These are phyloP conservation scores for Ascocoryne sarcoides DNA, from an alignment of 2,329 filamentous ascomycete genomes.

Conservation along the genomic window DNA sequence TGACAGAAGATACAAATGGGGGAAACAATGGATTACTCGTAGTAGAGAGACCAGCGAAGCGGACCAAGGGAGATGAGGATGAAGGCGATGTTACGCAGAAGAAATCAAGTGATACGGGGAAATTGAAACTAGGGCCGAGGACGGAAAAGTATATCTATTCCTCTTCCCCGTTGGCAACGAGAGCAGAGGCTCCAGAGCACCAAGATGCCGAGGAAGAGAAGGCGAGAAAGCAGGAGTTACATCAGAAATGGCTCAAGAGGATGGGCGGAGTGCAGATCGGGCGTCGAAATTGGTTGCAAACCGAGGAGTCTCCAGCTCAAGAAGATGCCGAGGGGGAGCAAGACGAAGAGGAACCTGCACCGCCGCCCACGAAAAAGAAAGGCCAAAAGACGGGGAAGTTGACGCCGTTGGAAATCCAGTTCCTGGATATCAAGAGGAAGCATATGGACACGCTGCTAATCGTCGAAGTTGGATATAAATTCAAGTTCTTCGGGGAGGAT, in stretches of 20 bases:
- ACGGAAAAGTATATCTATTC: constrained; percentile 46
- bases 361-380: constrained; percentile 55
- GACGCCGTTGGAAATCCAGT: constrained; percentile 89
- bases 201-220: constrained; percentile 39
- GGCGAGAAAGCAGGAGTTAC: constrained; percentile 60
- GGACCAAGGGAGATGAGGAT: constrained; percentile 33
- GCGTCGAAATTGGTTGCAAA: constrained; percentile 42
- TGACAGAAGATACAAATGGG: constrained; percentile 38
- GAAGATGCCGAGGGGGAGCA: constrained; percentile 45
- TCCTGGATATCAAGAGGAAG: constrained; percentile 87
- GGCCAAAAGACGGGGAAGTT: constrained; percentile 65
- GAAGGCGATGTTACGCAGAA: constrained; percentile 32
- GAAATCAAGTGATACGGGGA: constrained; percentile 15
- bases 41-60: constrained; percentile 36
- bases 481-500: constrained; percentile 93
- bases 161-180: constrained; percentile 27
- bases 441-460: constrained; percentile 85
- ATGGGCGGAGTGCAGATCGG: constrained; percentile 61
- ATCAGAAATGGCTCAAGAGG: constrained; percentile 81
- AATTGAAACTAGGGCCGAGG: constrained; percentile 29
- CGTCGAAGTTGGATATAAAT: constrained; percentile 96
- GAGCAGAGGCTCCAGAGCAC: constrained; percentile 24
- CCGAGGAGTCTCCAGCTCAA: constrained; percentile 41
- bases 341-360: constrained; percentile 44
- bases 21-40: constrained; percentile 26